Evolutionary conservation across 192 early-diverging fungal genomes (phyloP).

Genomic region (Powellomyces hirtus): DNA sequence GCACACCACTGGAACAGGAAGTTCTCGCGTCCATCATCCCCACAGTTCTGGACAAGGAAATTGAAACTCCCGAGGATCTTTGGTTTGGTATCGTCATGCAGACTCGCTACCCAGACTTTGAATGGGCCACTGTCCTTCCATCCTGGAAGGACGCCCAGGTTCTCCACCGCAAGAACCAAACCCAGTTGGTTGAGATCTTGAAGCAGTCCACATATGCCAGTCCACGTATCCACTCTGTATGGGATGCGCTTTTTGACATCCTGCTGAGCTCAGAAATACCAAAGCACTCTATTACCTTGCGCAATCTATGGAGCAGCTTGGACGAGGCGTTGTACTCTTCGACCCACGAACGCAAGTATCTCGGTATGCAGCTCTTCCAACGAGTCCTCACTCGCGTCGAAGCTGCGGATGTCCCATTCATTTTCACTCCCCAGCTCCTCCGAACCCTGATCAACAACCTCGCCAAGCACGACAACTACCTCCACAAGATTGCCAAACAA

Average conservation of each 20-base stretch:
- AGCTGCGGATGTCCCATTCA: conserved; percentile 57
- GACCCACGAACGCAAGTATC: conserved; percentile 81
- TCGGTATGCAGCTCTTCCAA: conserved; percentile 85
- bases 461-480: conserved; percentile 65
- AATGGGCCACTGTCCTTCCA: conserved; percentile 24
- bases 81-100: conserved; percentile 50
- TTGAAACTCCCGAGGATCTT: conserved; percentile 42
- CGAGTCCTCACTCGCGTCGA: conserved; percentile 57
- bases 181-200: conserved; percentile 33
- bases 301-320: conserved; percentile 79
- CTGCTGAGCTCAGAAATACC: conserved; percentile 4
- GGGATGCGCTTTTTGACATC: conserved; percentile 49
- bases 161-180: conserved; percentile 30
- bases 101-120: conserved; percentile 6
- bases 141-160: conserved; percentile 30
- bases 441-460: conserved; percentile 85
- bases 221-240: conserved; percentile 74
- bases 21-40: conserved; percentile 4
- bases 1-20: not conserved
- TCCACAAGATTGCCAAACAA: conserved; percentile 77
- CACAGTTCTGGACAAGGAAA: conserved; percentile 28
- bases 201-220: conserved; percentile 22
- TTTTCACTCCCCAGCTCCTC: conserved; percentile 85
- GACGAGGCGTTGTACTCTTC: conserved; percentile 76
- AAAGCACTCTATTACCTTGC: conserved; percentile 14